Base-by-base conservation (phyloP, 2,329 filamentous ascomycete species). In the Cladosporium sp. region DNA sequence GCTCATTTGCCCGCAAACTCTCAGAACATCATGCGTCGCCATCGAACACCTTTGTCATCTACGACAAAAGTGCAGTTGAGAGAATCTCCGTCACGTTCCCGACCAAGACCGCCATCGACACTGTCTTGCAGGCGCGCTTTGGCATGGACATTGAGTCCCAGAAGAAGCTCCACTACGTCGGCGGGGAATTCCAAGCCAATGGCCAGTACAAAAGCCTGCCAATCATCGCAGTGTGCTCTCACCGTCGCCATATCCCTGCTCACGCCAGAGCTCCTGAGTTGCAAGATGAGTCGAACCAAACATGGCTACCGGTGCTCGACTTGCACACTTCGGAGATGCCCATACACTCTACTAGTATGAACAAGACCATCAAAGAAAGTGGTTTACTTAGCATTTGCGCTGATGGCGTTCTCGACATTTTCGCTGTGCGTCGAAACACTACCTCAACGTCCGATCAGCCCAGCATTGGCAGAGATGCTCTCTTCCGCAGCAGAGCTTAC, bases 261-360 rank as follows among this genome's bases (percentile, higher is more conserved):
- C 56, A 57, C 20, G 54, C 57, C 18, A 52, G 51, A 6, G 16
- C 49, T 5, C 30, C 55, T 9, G 36, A 45, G 3, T n/a, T 38
- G n/a, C 45, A 53, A 8, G 45, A 55, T 27, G 53, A 52, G 15
- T 30, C 16, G 15, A 38, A 12, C 16, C 36, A 20, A 19, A 40
- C 5, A 7, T 27, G 15, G 40, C 38, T 40, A 32, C 42, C 30
- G 3, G 33, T 56, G 4, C 30, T 67, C 9, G 63, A 66, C 43
- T 43, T 67, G 1, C 62, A 66, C 40, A 66, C 59, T 1, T 55
- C 56, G 5, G 63, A 67, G 49, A 53, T 55, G 16, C 63, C 64
- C 2, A 62, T 67, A 18, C 54, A 55, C 16, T 38, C 55, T 1
- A 51, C 57, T 18, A 57, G 57, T 38, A 53, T 56, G 22, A 38